These are phyloP conservation scores for Nicotiana benthamiana DNA, from an alignment of 257 asterid genomes.

Conservation along the genomic window DNA sequence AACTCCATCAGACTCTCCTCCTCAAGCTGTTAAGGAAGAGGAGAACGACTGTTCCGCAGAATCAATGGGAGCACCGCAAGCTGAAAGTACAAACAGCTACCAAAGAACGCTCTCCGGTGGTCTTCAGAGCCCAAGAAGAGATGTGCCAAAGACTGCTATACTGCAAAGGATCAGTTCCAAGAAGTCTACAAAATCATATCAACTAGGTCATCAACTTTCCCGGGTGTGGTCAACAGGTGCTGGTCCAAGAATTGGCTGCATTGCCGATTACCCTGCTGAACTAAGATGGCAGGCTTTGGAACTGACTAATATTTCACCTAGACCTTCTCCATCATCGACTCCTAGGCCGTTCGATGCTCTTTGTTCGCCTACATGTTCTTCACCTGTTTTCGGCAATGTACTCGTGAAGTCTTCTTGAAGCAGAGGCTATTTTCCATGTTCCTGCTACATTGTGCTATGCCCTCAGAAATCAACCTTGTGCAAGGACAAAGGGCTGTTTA, in stretches of 20 bases:
- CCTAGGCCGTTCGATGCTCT: constrained; percentile 28
- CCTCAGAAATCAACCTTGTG: neutral
- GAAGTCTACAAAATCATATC: constrained; percentile 66
- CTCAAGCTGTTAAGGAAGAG: constrained; percentile 23
- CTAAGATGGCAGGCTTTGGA: constrained; percentile 81
- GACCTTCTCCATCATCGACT: constrained; percentile 19
- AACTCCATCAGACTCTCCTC: constrained; percentile 19
- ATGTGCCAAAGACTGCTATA: constrained; percentile 56
- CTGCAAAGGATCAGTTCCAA: constrained; percentile 75
- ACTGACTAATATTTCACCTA: constrained; percentile 74
- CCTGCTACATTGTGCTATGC: neutral
- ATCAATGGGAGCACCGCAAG: constrained; percentile 23
- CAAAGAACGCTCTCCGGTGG: constrained; percentile 82
- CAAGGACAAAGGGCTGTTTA: neutral
- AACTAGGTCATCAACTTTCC: constrained; percentile 67
- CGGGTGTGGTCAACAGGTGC: constrained; percentile 78
- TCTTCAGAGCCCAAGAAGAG: constrained; percentile 70
- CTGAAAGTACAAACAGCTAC: constrained; percentile 29
- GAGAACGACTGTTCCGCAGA: constrained; percentile 16
- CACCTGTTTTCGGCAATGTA: constrained; percentile 14
- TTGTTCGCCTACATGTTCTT: constrained; percentile 28
- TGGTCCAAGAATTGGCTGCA: constrained; percentile 92
- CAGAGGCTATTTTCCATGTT: neutral
- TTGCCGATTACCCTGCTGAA: constrained; percentile 85
- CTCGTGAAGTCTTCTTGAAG: constrained; percentile 12